A percentile compares a stretch with the other conserved stretches of the same genome.
Conservation (phyloP, 352 stramenopile species). For the Blastocystis sp. region DNA sequence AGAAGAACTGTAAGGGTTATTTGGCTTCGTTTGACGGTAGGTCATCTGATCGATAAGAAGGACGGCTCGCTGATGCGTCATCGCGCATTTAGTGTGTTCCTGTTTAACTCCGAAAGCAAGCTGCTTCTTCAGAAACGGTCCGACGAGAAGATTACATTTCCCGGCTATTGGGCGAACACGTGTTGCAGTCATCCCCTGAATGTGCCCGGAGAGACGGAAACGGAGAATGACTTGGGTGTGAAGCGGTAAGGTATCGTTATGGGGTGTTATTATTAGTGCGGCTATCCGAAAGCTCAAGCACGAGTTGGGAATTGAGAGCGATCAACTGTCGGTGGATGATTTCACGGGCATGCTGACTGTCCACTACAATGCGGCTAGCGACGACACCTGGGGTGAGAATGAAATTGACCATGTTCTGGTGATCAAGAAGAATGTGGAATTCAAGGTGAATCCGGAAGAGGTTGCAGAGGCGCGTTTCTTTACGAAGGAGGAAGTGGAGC, state of each 20-base stretch:
- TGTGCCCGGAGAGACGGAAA: constrained; percentile 82
- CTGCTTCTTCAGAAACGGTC: constrained; percentile 84
- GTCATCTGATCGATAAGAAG: constrained; percentile 71
- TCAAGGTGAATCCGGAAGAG: constrained; percentile 88
- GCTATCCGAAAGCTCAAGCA: constrained; percentile 95
- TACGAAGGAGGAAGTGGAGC: constrained; percentile 73
- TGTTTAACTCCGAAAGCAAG: constrained; percentile 79
- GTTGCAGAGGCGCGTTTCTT: constrained; percentile 86
- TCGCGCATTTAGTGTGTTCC: constrained; percentile 83
- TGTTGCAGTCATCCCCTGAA: constrained; percentile 96
- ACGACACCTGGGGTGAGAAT: constrained; percentile 90
- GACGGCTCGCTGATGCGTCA: constrained; percentile 77
- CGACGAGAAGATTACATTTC: constrained; percentile 96
- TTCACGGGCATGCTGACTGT: constrained; percentile 95
- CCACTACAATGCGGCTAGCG: constrained; percentile 88
- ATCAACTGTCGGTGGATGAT: constrained; percentile 78
- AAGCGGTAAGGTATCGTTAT: constrained; percentile 74
- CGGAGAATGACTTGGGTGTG: constrained; percentile 79
- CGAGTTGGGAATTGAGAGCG: constrained; percentile 89
- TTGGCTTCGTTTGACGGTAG: not conserved
- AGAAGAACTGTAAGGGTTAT: constrained; percentile 78
- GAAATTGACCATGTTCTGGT: constrained; percentile 98
- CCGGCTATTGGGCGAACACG: constrained; percentile 97
- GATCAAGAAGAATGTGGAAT: constrained; percentile 77
- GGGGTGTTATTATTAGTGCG: constrained; percentile 76